phyloP scores from a whole-genome alignment of 2,329 filamentous ascomycete species.

The Sporothrix protearum region DNA sequence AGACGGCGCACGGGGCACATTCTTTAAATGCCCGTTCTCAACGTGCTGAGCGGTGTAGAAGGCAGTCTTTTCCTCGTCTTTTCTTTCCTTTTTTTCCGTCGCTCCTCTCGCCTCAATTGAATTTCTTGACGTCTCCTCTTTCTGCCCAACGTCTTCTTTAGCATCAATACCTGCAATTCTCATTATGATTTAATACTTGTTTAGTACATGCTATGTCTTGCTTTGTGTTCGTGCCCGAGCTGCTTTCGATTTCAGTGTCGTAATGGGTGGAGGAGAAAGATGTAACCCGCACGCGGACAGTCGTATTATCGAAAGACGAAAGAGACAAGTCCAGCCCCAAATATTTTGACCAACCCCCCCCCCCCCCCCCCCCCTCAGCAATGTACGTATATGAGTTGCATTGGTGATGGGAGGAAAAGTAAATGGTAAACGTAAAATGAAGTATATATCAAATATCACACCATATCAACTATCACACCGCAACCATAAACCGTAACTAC shows the following conservation, averaged over 20 bases:
- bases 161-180: not conserved
- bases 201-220: not conserved
- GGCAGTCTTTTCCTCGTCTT: not conserved
- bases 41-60: not conserved
- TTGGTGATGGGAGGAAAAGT: not conserved
- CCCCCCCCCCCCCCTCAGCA: too few species aligned
- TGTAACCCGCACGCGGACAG: not conserved
- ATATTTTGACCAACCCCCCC: too few species aligned
- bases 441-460: too few species aligned
- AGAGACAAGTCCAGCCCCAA: not conserved
- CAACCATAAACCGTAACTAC: not conserved
- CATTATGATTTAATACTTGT: not conserved
- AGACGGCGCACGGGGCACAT: not conserved
- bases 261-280: not conserved
- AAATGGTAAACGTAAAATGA: not conserved
- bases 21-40: not conserved
- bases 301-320: not conserved
- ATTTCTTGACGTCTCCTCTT: not conserved
- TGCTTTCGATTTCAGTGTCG: not conserved
- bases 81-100: not conserved
- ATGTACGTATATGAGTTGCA: not conserved
- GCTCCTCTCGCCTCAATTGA: not conserved
- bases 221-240: not conserved
- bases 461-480: slow-evolving; percentile 1
- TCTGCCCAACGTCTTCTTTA: not conserved